Conservation (phyloP, 2,329 filamentous ascomycete species). For the Ustulina deusta region DNA sequence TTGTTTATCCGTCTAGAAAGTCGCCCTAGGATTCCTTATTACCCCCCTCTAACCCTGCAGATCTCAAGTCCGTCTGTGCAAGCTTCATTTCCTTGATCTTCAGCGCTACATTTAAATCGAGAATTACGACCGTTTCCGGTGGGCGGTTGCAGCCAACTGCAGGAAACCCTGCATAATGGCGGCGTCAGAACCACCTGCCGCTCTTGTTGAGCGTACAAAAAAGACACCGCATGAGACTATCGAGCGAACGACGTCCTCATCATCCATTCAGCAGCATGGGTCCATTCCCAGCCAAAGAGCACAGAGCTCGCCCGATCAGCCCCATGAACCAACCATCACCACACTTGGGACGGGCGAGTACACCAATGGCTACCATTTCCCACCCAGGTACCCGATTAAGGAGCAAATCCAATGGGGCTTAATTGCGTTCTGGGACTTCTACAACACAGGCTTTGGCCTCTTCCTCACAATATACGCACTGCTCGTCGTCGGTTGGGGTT, state of each 20-base stretch:
- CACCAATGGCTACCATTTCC: conserved; percentile 75
- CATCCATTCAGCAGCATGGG: conserved; percentile 38
- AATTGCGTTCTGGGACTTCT: conserved; percentile 76
- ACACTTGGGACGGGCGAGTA: conserved; percentile 56
- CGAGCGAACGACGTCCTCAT: conserved; percentile 41
- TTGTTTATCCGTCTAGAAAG: background rate
- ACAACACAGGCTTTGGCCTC: conserved; percentile 80
- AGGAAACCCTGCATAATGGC: conserved; percentile 31
- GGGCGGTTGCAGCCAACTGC: conserved; percentile 26
- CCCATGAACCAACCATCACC: conserved; percentile 42
- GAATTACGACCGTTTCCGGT: background rate
- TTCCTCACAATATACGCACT: conserved; percentile 82
- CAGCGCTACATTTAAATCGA: background rate
- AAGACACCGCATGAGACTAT: conserved; percentile 15
- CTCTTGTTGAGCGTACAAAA: conserved; percentile 12
- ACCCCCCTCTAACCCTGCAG: background rate
- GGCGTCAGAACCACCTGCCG: conserved; percentile 23
- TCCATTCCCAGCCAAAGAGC: conserved; percentile 40
- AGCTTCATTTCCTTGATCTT: background rate
- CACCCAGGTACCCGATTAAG: conserved; percentile 69
- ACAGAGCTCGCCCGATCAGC: conserved; percentile 36
- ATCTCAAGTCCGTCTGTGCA: conserved; percentile 1
- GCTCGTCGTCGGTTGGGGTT: conserved; percentile 89
- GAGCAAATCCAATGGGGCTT: conserved; percentile 69
- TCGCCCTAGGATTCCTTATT: background rate